phyloP scores from a whole-genome alignment of 306 rosid genomes.

The Glycyrrhiza uralensis region DNA sequence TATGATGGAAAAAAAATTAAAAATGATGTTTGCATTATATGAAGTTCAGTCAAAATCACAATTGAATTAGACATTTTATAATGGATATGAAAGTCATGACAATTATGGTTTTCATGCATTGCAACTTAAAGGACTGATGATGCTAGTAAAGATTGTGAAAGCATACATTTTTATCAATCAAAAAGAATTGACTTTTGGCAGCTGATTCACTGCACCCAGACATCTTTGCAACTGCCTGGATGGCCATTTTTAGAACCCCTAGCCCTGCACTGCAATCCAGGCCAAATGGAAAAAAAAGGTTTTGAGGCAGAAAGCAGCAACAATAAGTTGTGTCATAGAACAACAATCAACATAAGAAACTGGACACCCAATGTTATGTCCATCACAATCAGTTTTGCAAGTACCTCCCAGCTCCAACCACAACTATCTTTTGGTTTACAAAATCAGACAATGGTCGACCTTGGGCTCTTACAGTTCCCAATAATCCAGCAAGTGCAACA shows the following conservation, averaged over 20 bases:
- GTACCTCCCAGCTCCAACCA: slow-evolving; percentile 99
- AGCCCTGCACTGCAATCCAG: slow-evolving; percentile 87
- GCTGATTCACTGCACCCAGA: slow-evolving; percentile 57
- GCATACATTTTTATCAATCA: slow-evolving; percentile 86
- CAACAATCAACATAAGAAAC: slow-evolving; percentile 13
- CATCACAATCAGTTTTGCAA: slow-evolving; percentile 14
- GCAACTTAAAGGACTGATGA: slow-evolving; percentile 17
- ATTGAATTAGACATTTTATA: background rate
- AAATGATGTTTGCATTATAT: background rate
- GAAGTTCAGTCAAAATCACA: slow-evolving; percentile 17
- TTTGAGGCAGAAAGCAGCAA: slow-evolving; percentile 25
- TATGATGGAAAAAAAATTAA: background rate
- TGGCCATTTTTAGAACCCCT: slow-evolving; percentile 84
- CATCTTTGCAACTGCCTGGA: slow-evolving; percentile 79
- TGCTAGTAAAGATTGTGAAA: slow-evolving; percentile 5
- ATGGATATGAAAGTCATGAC: slow-evolving; percentile 5
- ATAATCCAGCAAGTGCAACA: slow-evolving; percentile 97
- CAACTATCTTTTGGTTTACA: slow-evolving; percentile 87
- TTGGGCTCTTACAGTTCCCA: slow-evolving; percentile 95
- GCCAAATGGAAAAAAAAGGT: background rate
- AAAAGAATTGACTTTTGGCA: slow-evolving; percentile 67
- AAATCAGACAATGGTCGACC: slow-evolving; percentile 84
- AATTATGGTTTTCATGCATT: background rate
- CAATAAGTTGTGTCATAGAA: slow-evolving; percentile 25
- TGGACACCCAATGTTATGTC: slow-evolving; percentile 18